A percentile compares a stretch with the other conserved stretches of the same genome.
Conservation (phyloP, 75 land plant species). For the Selaginella tamariscina region DNA sequence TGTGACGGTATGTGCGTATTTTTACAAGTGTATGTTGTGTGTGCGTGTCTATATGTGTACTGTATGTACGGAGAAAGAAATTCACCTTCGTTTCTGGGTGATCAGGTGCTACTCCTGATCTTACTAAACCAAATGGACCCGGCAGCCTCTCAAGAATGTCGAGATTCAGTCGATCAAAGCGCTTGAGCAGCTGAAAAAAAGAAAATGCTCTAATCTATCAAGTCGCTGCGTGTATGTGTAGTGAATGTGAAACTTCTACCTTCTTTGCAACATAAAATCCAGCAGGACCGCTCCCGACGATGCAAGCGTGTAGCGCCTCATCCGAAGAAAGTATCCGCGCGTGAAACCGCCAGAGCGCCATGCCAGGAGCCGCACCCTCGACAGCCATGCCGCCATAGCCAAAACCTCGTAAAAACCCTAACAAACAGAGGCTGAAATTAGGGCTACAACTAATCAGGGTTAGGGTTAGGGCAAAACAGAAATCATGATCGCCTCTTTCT, state of each 20-base stretch:
- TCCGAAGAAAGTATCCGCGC: neutral
- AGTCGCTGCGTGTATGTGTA: too few species aligned
- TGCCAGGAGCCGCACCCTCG: neutral
- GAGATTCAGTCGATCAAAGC: constrained; percentile 40
- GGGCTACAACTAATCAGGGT: too few species aligned
- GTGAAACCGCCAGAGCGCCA: neutral
- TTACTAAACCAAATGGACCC: constrained; percentile 89
- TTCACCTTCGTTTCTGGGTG: constrained; percentile 96
- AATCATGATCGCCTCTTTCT: too few species aligned
- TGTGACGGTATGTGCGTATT: too few species aligned
- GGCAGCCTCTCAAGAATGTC: constrained; percentile 89
- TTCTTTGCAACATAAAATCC: constrained; percentile 99
- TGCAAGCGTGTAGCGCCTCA: constrained; percentile 47
- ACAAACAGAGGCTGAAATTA: too few species aligned
- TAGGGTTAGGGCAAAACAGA: too few species aligned
- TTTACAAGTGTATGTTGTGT: too few species aligned
- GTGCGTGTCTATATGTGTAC: too few species aligned
- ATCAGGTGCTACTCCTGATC: constrained; percentile 97
- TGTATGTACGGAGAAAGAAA: too few species aligned
- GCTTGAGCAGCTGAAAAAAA: constrained; percentile 51
- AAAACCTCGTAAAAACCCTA: neutral
- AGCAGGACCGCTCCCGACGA: constrained; percentile 98
- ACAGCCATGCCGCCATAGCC: neutral
- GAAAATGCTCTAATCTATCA: neutral
- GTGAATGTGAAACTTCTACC: constrained; percentile 38